These are phyloP conservation scores for Dendrobium catenatum DNA, from an alignment of 106 monocot genomes.

Conservation along the genomic window DNA sequence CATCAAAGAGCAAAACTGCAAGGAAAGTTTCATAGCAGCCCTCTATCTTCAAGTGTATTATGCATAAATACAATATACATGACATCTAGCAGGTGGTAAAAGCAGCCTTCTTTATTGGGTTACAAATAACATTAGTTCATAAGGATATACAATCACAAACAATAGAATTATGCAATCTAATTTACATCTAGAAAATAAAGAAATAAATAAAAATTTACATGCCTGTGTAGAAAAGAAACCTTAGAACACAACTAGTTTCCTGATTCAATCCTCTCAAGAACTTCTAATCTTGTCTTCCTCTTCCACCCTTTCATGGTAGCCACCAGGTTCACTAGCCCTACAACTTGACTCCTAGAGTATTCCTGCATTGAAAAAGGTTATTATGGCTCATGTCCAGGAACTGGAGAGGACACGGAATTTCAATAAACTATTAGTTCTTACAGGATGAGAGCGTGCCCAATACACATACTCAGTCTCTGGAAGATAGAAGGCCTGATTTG, in stretches of 20 bases:
- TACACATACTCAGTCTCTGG: slow-evolving; percentile 97
- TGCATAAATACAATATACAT: too few species aligned
- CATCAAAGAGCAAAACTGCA: too few species aligned
- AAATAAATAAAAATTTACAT: slow-evolving; percentile 5
- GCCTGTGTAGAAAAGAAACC: slow-evolving; percentile 1
- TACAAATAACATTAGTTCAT: neutral
- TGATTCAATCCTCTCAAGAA: slow-evolving; percentile 78
- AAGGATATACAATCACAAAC: neutral
- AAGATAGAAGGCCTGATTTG: slow-evolving; percentile 86
- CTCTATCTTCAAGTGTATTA: too few species aligned
- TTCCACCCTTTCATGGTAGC: slow-evolving; percentile 91
- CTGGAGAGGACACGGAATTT: neutral
- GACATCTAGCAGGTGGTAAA: too few species aligned
- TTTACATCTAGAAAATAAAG: neutral
- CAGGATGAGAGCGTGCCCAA: slow-evolving; percentile 92
- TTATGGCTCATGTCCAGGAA: neutral
- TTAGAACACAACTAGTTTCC: slow-evolving; percentile 16
- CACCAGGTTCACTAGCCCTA: slow-evolving; percentile 82
- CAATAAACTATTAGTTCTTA: slow-evolving; percentile 20
- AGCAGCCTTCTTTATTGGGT: too few species aligned
- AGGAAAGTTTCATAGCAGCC: too few species aligned
- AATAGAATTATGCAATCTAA: neutral
- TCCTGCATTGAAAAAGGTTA: slow-evolving; percentile 32
- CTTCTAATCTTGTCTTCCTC: slow-evolving; percentile 79
- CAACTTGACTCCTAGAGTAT: slow-evolving; percentile 67